These are phyloP conservation scores for Maudiozyma saulgeensis DNA, from an alignment of 805 yeast genomes.

Conservation along the genomic window DNA sequence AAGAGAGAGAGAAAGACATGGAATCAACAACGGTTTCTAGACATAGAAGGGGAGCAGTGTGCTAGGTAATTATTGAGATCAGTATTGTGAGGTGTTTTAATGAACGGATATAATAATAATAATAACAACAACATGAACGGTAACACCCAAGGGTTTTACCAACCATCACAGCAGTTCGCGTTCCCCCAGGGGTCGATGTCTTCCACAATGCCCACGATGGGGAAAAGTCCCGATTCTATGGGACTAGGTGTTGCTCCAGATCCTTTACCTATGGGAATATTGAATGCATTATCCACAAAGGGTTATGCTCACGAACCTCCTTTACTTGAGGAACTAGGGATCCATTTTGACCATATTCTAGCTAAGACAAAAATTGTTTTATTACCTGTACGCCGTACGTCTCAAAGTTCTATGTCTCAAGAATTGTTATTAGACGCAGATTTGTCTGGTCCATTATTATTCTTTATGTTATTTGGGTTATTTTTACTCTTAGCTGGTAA, in stretches of 20 bases:
- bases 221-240: neutral
- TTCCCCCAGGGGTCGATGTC: constrained; percentile 33
- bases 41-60: too few species aligned
- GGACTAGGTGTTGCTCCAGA: constrained; percentile 19
- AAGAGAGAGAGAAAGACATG: too few species aligned
- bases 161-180: constrained; percentile 22
- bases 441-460: constrained; percentile 88
- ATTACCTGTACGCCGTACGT: constrained; percentile 44
- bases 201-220: constrained; percentile 3
- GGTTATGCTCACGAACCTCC: constrained; percentile 97
- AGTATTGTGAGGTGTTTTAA: too few species aligned
- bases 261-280: constrained; percentile 57
- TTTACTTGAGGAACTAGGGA: constrained; percentile 82
- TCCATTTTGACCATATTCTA: constrained; percentile 80
- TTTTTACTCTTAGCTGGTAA: constrained; percentile 79
- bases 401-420: constrained; percentile 42
- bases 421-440: constrained; percentile 84
- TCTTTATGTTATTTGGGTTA: constrained; percentile 79
- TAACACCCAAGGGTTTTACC: constrained; percentile 7
- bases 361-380: constrained; percentile 79
- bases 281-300: constrained; percentile 86
- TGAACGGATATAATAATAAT: too few species aligned
- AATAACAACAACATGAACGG: neutral
- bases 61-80: too few species aligned
- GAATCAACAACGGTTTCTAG: too few species aligned